Percentiles rank a stretch among this genome's conserved stretches.
These are phyloP conservation scores for Candida coquimbonensis DNA, from an alignment of 805 yeast species.

Conservation along the genomic window DNA sequence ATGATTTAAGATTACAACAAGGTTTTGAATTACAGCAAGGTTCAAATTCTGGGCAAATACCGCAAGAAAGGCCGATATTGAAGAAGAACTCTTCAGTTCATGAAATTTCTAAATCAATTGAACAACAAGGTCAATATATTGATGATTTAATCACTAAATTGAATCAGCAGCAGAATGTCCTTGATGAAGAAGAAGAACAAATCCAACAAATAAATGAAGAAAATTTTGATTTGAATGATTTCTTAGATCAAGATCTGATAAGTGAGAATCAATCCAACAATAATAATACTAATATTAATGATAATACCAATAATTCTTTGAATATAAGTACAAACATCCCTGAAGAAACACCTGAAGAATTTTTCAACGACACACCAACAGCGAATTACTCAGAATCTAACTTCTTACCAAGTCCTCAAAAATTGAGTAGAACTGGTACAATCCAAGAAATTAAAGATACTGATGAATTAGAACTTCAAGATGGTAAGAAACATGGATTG, in stretches of 20 bases:
- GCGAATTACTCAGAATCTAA: neutral
- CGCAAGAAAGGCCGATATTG: neutral
- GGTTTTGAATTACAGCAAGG: neutral
- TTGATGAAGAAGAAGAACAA: too few relatives aligned
- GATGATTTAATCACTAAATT: constrained; percentile 19
- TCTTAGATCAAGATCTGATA: constrained; percentile 10
- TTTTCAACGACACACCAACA: neutral
- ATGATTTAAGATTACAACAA: neutral
- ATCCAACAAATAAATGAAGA: neutral
- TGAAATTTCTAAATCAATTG: constrained; percentile 17
- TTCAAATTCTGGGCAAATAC: too few relatives aligned
- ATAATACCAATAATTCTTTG: too few relatives aligned
- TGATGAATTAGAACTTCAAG: constrained; percentile 1
- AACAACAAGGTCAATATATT: constrained; percentile 21
- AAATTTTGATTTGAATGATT: constrained; percentile 21
- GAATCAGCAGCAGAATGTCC: constrained; percentile 6
- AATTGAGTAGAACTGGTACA: neutral
- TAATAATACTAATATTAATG: too few relatives aligned
- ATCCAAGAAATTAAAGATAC: constrained; percentile 6
- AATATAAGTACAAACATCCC: too few relatives aligned
- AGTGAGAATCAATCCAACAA: neutral
- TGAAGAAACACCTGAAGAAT: neutral
- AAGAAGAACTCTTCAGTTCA: constrained; percentile 3
- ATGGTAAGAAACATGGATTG: neutral
- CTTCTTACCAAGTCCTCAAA: neutral